Evolutionary conservation across 345 rosid species (phyloP).

Genomic region (Eucalyptus shirleyi): DNA sequence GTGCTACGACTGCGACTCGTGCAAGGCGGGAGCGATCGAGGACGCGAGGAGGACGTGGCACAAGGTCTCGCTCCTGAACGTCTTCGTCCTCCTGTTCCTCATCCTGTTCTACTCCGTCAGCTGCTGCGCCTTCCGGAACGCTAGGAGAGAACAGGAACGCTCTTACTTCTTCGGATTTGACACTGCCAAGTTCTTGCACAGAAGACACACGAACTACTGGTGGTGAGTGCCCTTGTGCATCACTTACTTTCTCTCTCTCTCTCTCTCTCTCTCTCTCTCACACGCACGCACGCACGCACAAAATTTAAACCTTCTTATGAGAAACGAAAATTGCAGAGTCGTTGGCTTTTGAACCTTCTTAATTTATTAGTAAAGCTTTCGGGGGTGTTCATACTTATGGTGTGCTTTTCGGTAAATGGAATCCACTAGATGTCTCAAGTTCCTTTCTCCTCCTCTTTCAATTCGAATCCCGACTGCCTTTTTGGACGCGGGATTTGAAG

Average conservation of each 20-base stretch:
- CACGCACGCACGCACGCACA: too few species aligned
- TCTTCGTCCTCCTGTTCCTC: constrained; percentile 55
- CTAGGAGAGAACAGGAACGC: constrained; percentile 51
- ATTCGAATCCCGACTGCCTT: neutral
- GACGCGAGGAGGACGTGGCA: constrained; percentile 75
- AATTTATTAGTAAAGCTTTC: neutral
- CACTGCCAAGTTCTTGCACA: constrained; percentile 36
- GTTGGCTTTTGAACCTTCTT: neutral
- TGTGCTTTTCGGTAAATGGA: neutral
- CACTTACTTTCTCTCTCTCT: neutral
- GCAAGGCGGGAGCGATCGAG: constrained; percentile 91
- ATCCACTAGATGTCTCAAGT: neutral
- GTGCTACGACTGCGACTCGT: constrained; percentile 91
- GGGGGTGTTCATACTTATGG: neutral
- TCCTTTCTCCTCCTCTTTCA: neutral
- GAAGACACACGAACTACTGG: constrained; percentile 51
- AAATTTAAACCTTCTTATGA: neutral
- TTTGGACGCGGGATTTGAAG: neutral
- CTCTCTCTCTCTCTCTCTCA: neutral
- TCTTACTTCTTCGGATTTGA: too few species aligned
- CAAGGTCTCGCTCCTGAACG: constrained; percentile 59
- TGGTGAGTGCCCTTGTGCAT: neutral
- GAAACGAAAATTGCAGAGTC: neutral
- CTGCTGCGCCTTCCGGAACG: constrained; percentile 77
- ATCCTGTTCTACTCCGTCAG: constrained; percentile 63